Percentiles rank a stretch among this genome's conserved stretches.
These are phyloP conservation scores for Diaporthe citriasiana DNA, from an alignment of 2,329 filamentous ascomycete species.

Conservation along the genomic window DNA sequence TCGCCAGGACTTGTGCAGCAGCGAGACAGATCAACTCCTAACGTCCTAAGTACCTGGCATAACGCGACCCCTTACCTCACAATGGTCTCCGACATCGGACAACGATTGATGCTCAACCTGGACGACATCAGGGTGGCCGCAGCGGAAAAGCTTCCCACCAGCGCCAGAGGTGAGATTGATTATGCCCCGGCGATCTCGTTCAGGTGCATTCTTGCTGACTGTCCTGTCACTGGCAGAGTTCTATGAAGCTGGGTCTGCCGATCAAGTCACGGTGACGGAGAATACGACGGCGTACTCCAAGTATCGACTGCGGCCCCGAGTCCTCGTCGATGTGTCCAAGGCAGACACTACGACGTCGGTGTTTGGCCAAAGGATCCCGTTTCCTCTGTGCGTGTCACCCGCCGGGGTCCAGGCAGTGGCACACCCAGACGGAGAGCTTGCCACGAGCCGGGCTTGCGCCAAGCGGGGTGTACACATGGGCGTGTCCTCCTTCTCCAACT, in stretches of 20 bases:
- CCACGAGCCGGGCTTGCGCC: constrained; percentile 61
- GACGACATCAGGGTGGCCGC: neutral
- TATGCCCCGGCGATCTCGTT: neutral
- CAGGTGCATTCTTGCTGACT: neutral
- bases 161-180: neutral
- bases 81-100: neutral
- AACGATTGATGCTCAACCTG: constrained; percentile 6
- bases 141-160: neutral
- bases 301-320: constrained; percentile 62
- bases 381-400: constrained; percentile 68
- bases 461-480: constrained; percentile 60
- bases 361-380: constrained; percentile 58
- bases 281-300: constrained; percentile 66
- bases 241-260: constrained; percentile 70
- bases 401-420: constrained; percentile 67
- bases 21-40: too few species aligned
- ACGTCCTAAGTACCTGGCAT: neutral
- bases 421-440: constrained; percentile 66
- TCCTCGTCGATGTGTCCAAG: constrained; percentile 56
- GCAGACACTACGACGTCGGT: constrained; percentile 58
- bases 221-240: constrained; percentile 56
- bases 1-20: neutral
- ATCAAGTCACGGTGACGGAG: constrained; percentile 62
- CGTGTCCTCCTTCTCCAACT: constrained; percentile 62
- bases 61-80: neutral